Base-by-base conservation (phyloP, 2,329 filamentous ascomycete species). In the Fusarium sp. region DNA sequence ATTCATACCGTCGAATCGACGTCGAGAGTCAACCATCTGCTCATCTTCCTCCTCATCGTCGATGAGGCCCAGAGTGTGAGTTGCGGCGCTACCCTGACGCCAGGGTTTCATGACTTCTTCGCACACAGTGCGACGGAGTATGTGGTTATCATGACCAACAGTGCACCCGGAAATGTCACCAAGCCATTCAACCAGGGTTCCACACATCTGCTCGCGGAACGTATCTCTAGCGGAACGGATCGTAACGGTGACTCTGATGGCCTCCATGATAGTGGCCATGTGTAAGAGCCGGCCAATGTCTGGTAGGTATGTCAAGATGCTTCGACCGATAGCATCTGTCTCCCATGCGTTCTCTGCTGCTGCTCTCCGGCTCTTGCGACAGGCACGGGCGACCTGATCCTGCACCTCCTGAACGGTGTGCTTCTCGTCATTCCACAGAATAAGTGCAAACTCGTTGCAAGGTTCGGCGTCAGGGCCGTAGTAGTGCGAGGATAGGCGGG, bases 351-450 rank as follows among this genome's bases (percentile, higher is more conserved):
- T 92, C 47, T 88, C 82, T 18, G 90, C 82, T 4, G 94, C 95
- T 66, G 94, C 92, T 6, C 84, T 85, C 65, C 87, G 84, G 7
- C 90, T 88, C 71, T 93, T 91, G 65, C 88, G 89, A 83, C 96
- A 99, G 52, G 96, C 96, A 70, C 95, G 89, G 4, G 94, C 92
- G 23, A 99, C 94, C 78, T 98, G 95, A 61, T 97, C 90, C 72
- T 91, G 88, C 7, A 99, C 95, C 78, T 99, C 96, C 48, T 91
- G 89, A 44, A 98, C 91, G 0, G 96, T 99, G 78, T 99, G 96
- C 80, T 99, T 99, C 82, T 99, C 96, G 71, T 99, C 96, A 74
- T 99, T 99, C 96, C 96, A 99, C 6, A 99, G 84, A 15, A 98
- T 85, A 46, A 99, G 83, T 6, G 93, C 92, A 79, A 92, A 99